Evolutionary conservation across 441 rosid species (phyloP).

Genomic region (Adansonia grandidieri): DNA sequence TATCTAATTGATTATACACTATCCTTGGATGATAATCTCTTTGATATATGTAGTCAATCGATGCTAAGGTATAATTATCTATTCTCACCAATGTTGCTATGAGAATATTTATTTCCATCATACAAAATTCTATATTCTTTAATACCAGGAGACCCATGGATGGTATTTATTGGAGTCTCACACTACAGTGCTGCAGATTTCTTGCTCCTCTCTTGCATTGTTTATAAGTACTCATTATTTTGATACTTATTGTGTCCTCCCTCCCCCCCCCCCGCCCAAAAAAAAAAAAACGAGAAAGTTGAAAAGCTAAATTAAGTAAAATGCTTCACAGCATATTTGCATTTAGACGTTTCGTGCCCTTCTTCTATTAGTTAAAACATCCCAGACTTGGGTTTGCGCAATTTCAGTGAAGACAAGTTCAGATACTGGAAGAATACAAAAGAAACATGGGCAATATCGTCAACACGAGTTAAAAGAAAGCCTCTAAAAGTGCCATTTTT

Average conservation of each 20-base stretch:
- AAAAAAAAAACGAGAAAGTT: neutral
- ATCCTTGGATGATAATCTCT: neutral
- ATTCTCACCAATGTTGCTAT: no score
- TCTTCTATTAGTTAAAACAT: neutral
- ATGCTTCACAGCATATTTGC: neutral
- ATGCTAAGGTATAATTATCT: neutral
- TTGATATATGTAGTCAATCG: neutral
- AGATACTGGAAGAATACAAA: neutral
- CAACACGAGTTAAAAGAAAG: neutral
- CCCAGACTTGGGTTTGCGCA: neutral
- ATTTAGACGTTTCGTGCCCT: neutral
- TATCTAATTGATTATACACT: neutral
- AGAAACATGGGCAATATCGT: neutral
- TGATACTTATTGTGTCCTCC: neutral
- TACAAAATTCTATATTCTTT: neutral
- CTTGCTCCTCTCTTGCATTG: neutral
- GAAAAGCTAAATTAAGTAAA: conserved; percentile 5
- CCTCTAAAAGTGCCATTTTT: neutral
- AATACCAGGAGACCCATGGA: neutral
- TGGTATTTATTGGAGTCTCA: neutral
- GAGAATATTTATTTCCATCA: neutral
- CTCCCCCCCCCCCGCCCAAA: no score
- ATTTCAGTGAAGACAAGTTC: neutral
- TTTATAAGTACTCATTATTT: neutral
- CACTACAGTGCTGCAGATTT: neutral